Conservation (phyloP, 768 basidiomycete species). For the Scleroderma bovista region DNA sequence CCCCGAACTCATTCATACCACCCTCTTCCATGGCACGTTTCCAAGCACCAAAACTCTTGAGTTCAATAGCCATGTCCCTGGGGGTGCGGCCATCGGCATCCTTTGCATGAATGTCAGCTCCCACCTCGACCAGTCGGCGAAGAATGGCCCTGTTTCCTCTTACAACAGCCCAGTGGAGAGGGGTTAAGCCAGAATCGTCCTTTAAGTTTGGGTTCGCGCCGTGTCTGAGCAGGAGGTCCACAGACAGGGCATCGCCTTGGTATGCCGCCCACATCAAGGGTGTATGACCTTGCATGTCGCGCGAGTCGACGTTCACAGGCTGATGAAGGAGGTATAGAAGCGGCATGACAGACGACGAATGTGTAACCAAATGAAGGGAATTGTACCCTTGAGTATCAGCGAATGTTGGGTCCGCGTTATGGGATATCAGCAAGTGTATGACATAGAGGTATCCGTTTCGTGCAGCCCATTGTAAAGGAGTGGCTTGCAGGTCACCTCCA, state of each 20-base stretch:
- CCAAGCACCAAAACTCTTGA: slow-evolving; percentile 90
- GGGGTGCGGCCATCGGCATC: slow-evolving; percentile 85
- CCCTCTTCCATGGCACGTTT: slow-evolving; percentile 85
- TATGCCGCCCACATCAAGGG: slow-evolving; percentile 99
- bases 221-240: slow-evolving; percentile 83
- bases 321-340: slow-evolving; percentile 89
- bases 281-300: slow-evolving; percentile 90
- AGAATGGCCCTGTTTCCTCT: slow-evolving; percentile 90
- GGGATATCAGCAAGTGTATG: slow-evolving; percentile 83
- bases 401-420: slow-evolving; percentile 91
- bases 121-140: slow-evolving; percentile 76
- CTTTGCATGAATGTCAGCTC: slow-evolving; percentile 74
- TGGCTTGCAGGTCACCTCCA: slow-evolving; percentile 91
- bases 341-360: slow-evolving; percentile 93
- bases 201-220: slow-evolving; percentile 73
- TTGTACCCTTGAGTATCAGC: slow-evolving; percentile 95
- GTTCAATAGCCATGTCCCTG: slow-evolving; percentile 89
- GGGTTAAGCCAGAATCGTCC: slow-evolving; percentile 80
- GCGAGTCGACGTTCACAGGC: slow-evolving; percentile 85
- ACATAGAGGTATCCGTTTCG: slow-evolving; percentile 95
- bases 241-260: slow-evolving; percentile 94
- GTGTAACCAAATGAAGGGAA: slow-evolving; percentile 89
- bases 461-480: slow-evolving; percentile 97
- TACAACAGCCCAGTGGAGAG: slow-evolving; percentile 97
- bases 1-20: slow-evolving; percentile 72